Evolutionary conservation across 2,329 filamentous ascomycete genomes (phyloP).

Genomic region (Aureobasidium leucospermi): DNA sequence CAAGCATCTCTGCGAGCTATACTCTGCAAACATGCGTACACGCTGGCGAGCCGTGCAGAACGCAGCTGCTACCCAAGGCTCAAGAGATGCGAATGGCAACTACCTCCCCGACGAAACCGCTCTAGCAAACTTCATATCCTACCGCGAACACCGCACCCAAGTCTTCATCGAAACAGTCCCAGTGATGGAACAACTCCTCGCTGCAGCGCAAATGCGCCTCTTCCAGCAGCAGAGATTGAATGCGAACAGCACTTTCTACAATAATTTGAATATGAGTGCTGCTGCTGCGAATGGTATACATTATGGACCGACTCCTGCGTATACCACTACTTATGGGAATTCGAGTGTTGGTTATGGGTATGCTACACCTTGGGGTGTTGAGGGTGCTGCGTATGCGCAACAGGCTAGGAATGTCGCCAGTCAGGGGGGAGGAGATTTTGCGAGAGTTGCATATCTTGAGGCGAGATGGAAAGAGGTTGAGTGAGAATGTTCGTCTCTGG

Average conservation of each 20-base stretch:
- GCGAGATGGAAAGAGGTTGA: not conserved
- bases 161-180: not conserved
- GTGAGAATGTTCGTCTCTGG: not conserved
- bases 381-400: not conserved
- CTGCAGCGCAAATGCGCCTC: not conserved
- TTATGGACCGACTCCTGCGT: not conserved
- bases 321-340: not conserved
- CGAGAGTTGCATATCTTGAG: not conserved
- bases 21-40: not conserved
- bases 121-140: not conserved
- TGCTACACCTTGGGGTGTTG: not conserved
- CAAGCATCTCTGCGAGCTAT: not conserved
- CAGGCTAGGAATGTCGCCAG: not conserved
- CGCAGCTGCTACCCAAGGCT: not conserved
- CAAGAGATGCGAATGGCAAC: not conserved
- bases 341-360: not conserved
- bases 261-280: not conserved
- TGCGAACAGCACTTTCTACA: not conserved
- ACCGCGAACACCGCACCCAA: not conserved
- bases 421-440: not conserved
- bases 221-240: not conserved
- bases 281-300: not conserved
- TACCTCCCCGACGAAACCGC: not conserved
- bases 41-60: not conserved
- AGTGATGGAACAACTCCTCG: not conserved